A percentile compares a stretch with the other conserved stretches of the same genome.
Evolutionary conservation across 805 yeast genomes (phyloP).

Genomic region (Kuraishia molischiana): DNA sequence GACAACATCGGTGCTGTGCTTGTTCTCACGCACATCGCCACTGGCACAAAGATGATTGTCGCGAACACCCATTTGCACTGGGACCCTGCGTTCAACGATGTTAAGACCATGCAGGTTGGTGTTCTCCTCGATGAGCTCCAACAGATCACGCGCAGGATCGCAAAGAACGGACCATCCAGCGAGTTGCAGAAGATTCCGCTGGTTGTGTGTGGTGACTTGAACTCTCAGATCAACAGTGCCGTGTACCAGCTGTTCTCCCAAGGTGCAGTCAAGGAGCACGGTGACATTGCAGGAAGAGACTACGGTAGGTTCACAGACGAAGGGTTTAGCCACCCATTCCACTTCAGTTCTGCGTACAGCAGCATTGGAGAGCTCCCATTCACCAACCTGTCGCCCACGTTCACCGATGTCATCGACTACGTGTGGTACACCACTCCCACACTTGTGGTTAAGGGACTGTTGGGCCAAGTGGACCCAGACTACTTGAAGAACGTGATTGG

Average conservation of each 20-base stretch:
- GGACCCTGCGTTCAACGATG: conserved; percentile 97
- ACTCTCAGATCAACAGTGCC: conserved; percentile 79
- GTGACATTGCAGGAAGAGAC: conserved; percentile 75
- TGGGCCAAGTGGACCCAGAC: conserved; percentile 76
- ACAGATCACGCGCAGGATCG: conserved; percentile 37
- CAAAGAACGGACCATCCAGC: conserved; percentile 28
- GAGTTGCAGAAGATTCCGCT: conserved; percentile 60
- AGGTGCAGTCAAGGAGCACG: conserved; percentile 71
- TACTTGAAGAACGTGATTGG: conserved; percentile 77
- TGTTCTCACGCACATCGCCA: conserved; percentile 59
- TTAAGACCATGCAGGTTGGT: conserved; percentile 92
- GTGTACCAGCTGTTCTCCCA: conserved; percentile 84
- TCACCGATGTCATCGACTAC: conserved; percentile 90
- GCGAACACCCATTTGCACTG: conserved; percentile 95
- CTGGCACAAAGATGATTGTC: conserved; percentile 64
- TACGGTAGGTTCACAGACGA: conserved; percentile 88
- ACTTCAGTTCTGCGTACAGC: conserved; percentile 78
- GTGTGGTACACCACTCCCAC: conserved; percentile 85
- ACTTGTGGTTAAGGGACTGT: conserved; percentile 74
- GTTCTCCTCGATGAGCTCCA: conserved; percentile 84
- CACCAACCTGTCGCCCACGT: conserved; percentile 89
- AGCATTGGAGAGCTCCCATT: conserved; percentile 85
- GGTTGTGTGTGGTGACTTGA: conserved; percentile 91
- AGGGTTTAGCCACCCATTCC: conserved; percentile 75
- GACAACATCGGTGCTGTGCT: conserved; percentile 84